Evolutionary conservation across 164 flowering plant genomes (phyloP).

Genomic region (Piper longum): DNA sequence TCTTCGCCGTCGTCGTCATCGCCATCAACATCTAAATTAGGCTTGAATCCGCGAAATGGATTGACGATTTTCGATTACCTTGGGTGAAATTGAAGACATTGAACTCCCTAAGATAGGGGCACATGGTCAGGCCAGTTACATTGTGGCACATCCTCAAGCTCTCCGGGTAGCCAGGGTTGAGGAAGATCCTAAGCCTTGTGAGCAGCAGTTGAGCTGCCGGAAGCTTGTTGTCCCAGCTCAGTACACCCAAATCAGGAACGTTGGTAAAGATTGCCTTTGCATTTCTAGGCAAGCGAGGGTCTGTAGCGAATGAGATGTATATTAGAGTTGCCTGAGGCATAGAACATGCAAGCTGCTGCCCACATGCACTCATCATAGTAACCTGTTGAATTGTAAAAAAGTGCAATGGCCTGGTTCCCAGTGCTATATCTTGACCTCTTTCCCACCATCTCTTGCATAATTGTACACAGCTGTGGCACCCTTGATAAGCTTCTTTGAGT

Average conservation of each 20-base stretch:
- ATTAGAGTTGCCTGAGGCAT: conserved; percentile 57
- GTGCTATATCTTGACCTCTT: conserved; percentile 21
- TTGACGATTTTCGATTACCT: conserved; percentile 22
- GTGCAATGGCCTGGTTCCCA: conserved; percentile 26
- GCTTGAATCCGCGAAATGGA: neutral
- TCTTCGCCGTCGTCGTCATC: neutral
- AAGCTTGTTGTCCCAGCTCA: conserved; percentile 56
- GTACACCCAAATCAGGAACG: conserved; percentile 19
- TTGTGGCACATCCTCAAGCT: conserved; percentile 46
- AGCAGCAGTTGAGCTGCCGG: conserved; percentile 39
- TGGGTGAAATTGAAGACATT: conserved; percentile 46
- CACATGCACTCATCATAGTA: conserved; percentile 82
- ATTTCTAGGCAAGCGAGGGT: conserved; percentile 28
- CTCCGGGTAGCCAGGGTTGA: conserved; percentile 49
- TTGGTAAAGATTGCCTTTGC: conserved; percentile 25
- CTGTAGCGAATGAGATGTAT: conserved; percentile 48
- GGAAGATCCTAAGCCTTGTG: conserved; percentile 28
- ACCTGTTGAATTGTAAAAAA: conserved; percentile 51
- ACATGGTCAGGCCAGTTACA: conserved; percentile 43
- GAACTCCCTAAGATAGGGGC: conserved; percentile 47
- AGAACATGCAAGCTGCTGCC: conserved; percentile 74
- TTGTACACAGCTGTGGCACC: conserved; percentile 46
- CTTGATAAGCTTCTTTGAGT: conserved; percentile 44
- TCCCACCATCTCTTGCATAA: conserved; percentile 37
- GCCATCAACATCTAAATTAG: neutral